These are phyloP conservation scores for Tuber borchii DNA, from an alignment of 495 filamentous ascomycete species.

Conservation along the genomic window DNA sequence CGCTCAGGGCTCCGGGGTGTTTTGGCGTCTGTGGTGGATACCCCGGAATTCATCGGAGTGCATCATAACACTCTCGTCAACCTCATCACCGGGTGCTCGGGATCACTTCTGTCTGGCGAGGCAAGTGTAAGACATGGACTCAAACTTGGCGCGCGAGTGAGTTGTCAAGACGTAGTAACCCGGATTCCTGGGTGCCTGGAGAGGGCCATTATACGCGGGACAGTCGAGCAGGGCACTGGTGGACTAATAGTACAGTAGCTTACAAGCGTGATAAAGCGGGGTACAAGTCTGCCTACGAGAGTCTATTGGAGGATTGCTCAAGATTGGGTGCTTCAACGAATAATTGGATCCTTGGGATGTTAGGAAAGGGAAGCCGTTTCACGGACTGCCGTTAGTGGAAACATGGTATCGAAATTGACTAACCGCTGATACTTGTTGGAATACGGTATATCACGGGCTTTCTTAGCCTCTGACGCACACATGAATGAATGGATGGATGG, in stretches of 20 bases:
- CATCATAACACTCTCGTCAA: not conserved
- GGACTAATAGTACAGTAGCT: constrained; percentile 2
- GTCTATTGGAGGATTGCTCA: not conserved
- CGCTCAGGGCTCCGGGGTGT: constrained; percentile 2
- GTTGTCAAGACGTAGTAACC: constrained; percentile 1
- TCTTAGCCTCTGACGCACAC: not conserved
- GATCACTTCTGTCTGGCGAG: constrained; percentile 1
- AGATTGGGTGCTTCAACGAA: constrained; percentile 1
- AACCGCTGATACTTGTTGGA: not conserved
- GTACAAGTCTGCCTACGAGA: constrained; percentile 1
- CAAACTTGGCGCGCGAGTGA: constrained; percentile 2
- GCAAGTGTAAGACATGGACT: constrained; percentile 4
- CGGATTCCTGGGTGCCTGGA: not conserved
- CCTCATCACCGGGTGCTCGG: constrained; percentile 4
- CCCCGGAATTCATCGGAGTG: constrained; percentile 1
- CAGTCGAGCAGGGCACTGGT: not conserved
- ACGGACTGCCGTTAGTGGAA: constrained; percentile 1
- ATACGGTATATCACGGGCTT: not conserved
- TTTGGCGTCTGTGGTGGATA: constrained; percentile 4
- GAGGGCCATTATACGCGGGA: not conserved
- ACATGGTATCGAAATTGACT: constrained; percentile 2
- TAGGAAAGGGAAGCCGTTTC: constrained; percentile 1
- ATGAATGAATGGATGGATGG: constrained; percentile 2
- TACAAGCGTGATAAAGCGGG: constrained; percentile 3
- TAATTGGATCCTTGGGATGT: constrained; percentile 1